Base-by-base conservation (phyloP, 345 rosid genomes). In the Cardiospermum halicacabum region DNA sequence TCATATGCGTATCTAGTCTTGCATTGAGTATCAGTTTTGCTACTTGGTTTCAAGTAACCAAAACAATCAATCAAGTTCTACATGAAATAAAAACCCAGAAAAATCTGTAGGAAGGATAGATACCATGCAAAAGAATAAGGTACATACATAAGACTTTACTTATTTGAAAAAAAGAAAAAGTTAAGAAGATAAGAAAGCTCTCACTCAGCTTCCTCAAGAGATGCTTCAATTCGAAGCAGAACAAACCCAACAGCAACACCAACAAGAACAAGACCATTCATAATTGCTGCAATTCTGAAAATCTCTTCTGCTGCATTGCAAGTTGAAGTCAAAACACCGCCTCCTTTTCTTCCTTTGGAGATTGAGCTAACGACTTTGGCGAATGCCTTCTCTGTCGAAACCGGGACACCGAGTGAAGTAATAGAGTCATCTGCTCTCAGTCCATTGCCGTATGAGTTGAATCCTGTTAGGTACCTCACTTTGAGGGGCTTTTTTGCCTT, bases 211-310 rank as follows among this genome's bases (percentile, higher is more conserved):
- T 81, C 85, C 65, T 81, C 85, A 21, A 78, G 0, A 16, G 67
- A 47, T 5, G 85, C 80, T 71, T 81, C 85, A 24, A 78, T 59
- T 40, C 78, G 78, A 31, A 81, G 80, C 51, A 81, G 85, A 58
- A 66, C 77, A 56, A 81, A 81, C 0, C 85, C 82, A 5, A 81
- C 80, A 1, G 82, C 85, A 47, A 81, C 85, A n/a, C 85, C 85
- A 65, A 81, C 26, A 22, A 81, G 75, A 61, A 67, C 72, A 43
- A 81, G 85, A 26, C 72, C 85, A 18, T 81, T 81, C 79, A 81
- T 78, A 69, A 78, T 71, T 27, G 77, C 85, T 15, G 85, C 85
- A 69, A 78, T 81, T 79, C 48, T 73, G 55, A 78, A 81, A 42
- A 81, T 81, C 73, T 81, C 85, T 18, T 22, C 70, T n/a, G 65